Conservation (phyloP, 331 rosid genomes). For the Malus hybrid region DNA sequence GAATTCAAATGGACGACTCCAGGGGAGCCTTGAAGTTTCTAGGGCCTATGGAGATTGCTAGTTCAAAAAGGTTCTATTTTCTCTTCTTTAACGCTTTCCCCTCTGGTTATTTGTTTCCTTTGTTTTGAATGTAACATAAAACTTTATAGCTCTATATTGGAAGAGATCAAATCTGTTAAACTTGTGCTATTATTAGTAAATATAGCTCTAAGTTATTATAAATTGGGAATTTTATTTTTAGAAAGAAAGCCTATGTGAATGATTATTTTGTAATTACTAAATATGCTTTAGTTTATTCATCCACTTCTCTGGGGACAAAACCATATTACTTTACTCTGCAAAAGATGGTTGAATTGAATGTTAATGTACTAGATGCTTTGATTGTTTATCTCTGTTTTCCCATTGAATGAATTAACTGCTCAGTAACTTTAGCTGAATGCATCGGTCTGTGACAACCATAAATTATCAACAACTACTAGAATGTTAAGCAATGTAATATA, state of each 20-base stretch:
- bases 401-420: no score
- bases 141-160: no score
- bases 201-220: neutral
- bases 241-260: neutral
- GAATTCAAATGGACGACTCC: constrained; percentile 78
- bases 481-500: no score
- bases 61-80: constrained; percentile 62
- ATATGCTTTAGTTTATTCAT: neutral
- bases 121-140: no score
- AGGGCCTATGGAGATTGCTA: constrained; percentile 86
- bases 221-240: neutral
- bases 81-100: neutral
- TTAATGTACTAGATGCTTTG: no score
- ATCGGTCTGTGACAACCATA: no score
- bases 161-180: neutral
- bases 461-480: no score
- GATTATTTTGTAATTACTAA: no score
- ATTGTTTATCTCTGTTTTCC: no score
- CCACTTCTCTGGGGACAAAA: neutral
- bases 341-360: neutral
- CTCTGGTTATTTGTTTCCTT: no score
- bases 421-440: no score
- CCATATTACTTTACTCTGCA: neutral
- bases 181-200: neutral
- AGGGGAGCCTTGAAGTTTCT: constrained; percentile 86